A percentile compares a stretch with the other conserved stretches of the same genome.
Evolutionary conservation across 2,329 filamentous ascomycete species (phyloP).

Genomic region (Aspergillus bombycis): DNA sequence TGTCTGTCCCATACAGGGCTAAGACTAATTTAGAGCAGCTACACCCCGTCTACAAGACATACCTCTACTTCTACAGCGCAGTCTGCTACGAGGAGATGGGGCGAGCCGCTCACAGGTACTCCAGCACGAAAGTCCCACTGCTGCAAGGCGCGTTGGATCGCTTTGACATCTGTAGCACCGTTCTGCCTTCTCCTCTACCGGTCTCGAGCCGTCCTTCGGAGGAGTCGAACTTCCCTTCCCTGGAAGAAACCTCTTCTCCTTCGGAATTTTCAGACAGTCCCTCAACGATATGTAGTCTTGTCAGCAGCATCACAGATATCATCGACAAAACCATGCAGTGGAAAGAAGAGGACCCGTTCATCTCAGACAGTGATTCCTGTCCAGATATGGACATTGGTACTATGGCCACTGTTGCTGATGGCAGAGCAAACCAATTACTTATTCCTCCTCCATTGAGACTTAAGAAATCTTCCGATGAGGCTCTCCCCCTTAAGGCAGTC

Average conservation of each 20-base stretch:
- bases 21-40: slow-evolving; percentile 27
- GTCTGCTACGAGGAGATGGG: slow-evolving; percentile 52
- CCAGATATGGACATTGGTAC: slow-evolving; percentile 2
- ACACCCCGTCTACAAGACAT: slow-evolving; percentile 39
- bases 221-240: slow-evolving; percentile 6
- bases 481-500: neutral
- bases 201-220: slow-evolving; percentile 2
- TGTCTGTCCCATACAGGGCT: neutral
- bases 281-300: slow-evolving; percentile 22
- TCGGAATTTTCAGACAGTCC: slow-evolving; percentile 16
- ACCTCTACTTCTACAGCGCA: slow-evolving; percentile 52
- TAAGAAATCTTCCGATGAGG: slow-evolving; percentile 21
- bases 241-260: slow-evolving; percentile 9
- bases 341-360: slow-evolving; percentile 29
- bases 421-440: slow-evolving; percentile 11
- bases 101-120: slow-evolving; percentile 50
- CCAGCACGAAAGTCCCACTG: slow-evolving; percentile 46
- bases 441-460: slow-evolving; percentile 33
- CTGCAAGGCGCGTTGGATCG: slow-evolving; percentile 45
- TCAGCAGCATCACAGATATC: slow-evolving; percentile 29
- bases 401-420: neutral
- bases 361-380: slow-evolving; percentile 20
- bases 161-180: slow-evolving; percentile 39
- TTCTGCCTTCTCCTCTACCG: slow-evolving; percentile 26
- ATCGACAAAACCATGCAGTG: slow-evolving; percentile 29